These are phyloP conservation scores for Prinsepia uniflora DNA, from an alignment of 306 rosid species.

Conservation along the genomic window DNA sequence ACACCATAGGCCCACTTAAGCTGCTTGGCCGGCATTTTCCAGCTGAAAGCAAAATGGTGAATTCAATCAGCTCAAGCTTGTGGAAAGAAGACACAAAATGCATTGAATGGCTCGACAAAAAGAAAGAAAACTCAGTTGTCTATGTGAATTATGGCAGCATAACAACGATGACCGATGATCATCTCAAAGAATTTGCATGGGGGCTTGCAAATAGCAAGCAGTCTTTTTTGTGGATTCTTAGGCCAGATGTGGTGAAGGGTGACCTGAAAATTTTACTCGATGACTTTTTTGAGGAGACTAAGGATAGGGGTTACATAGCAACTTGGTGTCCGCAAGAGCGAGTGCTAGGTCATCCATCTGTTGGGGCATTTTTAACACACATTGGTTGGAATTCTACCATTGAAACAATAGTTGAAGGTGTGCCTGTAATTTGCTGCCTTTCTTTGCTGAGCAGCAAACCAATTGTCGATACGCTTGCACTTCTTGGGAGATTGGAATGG, in stretches of 20 bases:
- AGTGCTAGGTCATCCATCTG: slow-evolving; percentile 36
- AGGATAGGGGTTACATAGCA: slow-evolving; percentile 32
- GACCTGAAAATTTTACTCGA: slow-evolving; percentile 18
- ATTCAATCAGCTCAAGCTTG: slow-evolving; percentile 25
- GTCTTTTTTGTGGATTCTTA: slow-evolving; percentile 40
- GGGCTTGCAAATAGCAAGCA: slow-evolving; percentile 42
- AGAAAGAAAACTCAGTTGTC: slow-evolving; percentile 30
- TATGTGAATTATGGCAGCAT: slow-evolving; percentile 39
- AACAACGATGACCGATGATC: slow-evolving; percentile 28
- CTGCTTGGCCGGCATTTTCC: slow-evolving; percentile 20
- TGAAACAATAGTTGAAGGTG: slow-evolving; percentile 37
- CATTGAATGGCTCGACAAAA: slow-evolving; percentile 30
- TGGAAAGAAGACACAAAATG: slow-evolving; percentile 41
- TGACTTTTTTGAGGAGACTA: slow-evolving; percentile 30
- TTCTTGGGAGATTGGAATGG: slow-evolving; percentile 38
- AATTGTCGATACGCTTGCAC: slow-evolving; percentile 38
- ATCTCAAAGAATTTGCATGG: slow-evolving; percentile 44
- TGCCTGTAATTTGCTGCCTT: slow-evolving; percentile 49
- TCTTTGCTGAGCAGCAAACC: slow-evolving; percentile 43
- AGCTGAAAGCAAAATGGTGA: background rate
- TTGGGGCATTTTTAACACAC: slow-evolving; percentile 31
- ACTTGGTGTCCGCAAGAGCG: slow-evolving; percentile 41
- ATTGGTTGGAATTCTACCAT: slow-evolving; percentile 48
- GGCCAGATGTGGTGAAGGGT: slow-evolving; percentile 38
- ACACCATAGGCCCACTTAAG: slow-evolving; percentile 34